Base-by-base conservation (phyloP, 2,329 filamentous ascomycete species). In the Colletotrichum agaves region DNA sequence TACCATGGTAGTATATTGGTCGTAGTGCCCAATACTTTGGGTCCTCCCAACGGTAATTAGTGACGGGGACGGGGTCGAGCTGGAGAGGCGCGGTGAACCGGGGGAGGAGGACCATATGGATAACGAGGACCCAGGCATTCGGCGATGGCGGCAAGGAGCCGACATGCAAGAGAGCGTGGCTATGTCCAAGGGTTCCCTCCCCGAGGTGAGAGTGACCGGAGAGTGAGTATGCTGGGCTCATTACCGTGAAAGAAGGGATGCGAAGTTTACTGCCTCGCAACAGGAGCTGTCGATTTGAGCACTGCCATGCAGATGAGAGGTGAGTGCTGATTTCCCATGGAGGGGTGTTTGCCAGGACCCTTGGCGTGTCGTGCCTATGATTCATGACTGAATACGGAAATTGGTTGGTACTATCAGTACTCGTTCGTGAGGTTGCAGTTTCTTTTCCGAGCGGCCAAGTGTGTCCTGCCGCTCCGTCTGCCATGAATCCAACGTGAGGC, bases 131-230 rank as follows among this genome's bases (percentile, higher is more conserved):
- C 64, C 60, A 67, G 53, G 61, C 61, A 58, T 31, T 44, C 60
- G 52, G 64, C 60, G 64, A 63, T 44, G 60, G 52, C 46, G 60
- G 52, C 64, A 53, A 67, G 60, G 46, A 59, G 60, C 61, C 46
- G 61, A 52, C 58, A 67, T 58, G 61, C 61, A 67, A 67, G 43
- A 67, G 53, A 31, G 52, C 44, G 63, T 67, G 63, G 59, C 59
- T 58, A 57, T 63, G 60, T 47, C 61, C 52, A 64, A 59, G 61
- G 59, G 64, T 64, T 63, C 63, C 59, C 50, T 57, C 33, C 33
- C 63, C 63, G 23, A 62, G 49, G 33, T 23, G 10, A 49, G 23
- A 21, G 46, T 46, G 39, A 10, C 46, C n/a, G 31, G 41, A 46
- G 52, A 58, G 33, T 33, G 58, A 33, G 41, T 19, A 23, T 19